Evolutionary conservation across 2,329 filamentous ascomycete genomes (phyloP), one percentile per base, ranked within the genome.

Genomic region (Botrytis fabae): DNA sequence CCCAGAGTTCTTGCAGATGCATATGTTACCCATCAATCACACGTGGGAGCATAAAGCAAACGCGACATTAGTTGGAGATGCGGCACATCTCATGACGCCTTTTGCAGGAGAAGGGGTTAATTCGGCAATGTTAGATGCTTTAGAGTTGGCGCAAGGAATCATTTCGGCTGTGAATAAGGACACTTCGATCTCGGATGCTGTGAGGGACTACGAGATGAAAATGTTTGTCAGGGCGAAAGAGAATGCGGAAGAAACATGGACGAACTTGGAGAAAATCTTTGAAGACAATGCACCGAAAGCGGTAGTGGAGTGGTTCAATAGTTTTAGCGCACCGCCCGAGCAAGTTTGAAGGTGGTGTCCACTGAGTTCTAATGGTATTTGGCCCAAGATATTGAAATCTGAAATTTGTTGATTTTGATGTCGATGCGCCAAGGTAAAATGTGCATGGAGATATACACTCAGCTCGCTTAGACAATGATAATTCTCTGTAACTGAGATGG

Each of bases 41-140:
- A 74, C 42, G 2, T 79, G 78, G 77, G n/a, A 70, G 18, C 73
- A 76, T 32, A 69, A 35, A 35, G 44, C 38, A 1, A 84, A 84
- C 1, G 78, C 85, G 8, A 86, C 86, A 2, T 78, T 88, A 18
- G 76, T 87, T 8, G 86, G 86, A 1, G 85, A 87, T 77, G 84
- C 85, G 5, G 85, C 85, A 8, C 85, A 87, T 78, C 74, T 86
- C 4, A 85, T 85, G 82, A 83, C 83, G 0, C 83, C 84, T 0
- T 85, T 83, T 75, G 82, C 82, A 0, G 85, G 86, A 2, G 85
- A 85, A 57, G 85, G 79, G 3, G 80, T 80, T 0, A 84, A 83
- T 72, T 78, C 78, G 75, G 78, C 75, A 2, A 77, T 85, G 75
- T 73, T 79, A 6, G 84, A 85, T 74, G 82, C 81, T 0, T 77